Evolutionary conservation across 306 rosid genomes (phyloP).

Genomic region (Ceratonia siliqua): DNA sequence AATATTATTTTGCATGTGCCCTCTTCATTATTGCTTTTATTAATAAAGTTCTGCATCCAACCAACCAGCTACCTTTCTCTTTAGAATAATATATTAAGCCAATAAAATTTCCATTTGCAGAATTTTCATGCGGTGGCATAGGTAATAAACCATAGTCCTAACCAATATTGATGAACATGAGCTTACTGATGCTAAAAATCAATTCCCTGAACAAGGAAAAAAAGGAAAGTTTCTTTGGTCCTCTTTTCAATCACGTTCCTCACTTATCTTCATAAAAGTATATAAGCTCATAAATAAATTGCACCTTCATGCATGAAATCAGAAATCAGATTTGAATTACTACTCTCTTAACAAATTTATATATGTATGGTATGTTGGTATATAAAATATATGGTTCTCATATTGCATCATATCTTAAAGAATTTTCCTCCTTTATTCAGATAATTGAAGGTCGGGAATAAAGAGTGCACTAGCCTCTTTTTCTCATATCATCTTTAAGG

Average conservation of each 20-base stretch:
- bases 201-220: too few species aligned
- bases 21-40: neutral
- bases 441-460: neutral
- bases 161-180: neutral
- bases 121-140: neutral
- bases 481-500: conserved; percentile 29
- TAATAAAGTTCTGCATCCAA: neutral
- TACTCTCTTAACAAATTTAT: neutral
- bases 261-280: neutral
- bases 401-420: conserved; percentile 1
- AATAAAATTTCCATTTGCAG: neutral
- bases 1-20: neutral
- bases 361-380: neutral
- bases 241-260: neutral
- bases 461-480: neutral
- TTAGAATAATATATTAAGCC: neutral
- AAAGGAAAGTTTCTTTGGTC: neutral
- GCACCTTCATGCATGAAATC: neutral
- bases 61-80: neutral
- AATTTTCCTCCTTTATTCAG: conserved; percentile 4
- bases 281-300: neutral
- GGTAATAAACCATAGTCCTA: conserved; percentile 5
- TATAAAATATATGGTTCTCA: neutral
- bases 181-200: neutral
- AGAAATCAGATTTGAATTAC: neutral